Evolutionary conservation across 805 yeast genomes (phyloP).

Genomic region (Sungouiozyma ichnusensis): DNA sequence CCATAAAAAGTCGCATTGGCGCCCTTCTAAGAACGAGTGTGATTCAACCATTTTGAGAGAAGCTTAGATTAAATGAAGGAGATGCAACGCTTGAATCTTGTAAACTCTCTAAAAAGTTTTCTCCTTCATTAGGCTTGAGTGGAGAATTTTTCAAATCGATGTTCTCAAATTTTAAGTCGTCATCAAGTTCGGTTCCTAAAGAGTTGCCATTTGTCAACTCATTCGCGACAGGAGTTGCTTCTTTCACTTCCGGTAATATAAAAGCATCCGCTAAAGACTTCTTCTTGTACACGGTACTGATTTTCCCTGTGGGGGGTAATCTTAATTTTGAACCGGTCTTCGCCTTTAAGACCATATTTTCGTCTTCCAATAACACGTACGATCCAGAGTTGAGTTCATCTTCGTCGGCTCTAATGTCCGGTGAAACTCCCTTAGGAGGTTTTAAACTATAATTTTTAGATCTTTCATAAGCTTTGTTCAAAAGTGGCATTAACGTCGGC

Average conservation of each 20-base stretch:
- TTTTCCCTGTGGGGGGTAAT: slow-evolving; percentile 85
- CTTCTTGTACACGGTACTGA: slow-evolving; percentile 61
- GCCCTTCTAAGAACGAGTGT: too few relatives aligned
- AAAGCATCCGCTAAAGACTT: slow-evolving; percentile 44
- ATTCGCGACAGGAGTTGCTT: not conserved
- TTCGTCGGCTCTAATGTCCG: slow-evolving; percentile 25
- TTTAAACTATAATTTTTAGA: slow-evolving; percentile 36
- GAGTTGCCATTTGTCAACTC: not conserved
- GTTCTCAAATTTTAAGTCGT: not conserved
- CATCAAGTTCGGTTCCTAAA: not conserved
- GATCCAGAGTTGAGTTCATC: slow-evolving; percentile 23
- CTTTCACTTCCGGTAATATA: slow-evolving; percentile 34
- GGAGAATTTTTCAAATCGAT: not conserved
- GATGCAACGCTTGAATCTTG: slow-evolving; percentile 4
- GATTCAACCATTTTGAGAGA: not conserved
- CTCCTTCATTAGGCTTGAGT: slow-evolving; percentile 1
- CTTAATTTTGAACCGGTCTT: slow-evolving; percentile 59
- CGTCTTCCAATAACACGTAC: slow-evolving; percentile 68
- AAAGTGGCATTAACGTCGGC: slow-evolving; percentile 46
- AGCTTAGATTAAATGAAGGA: slow-evolving; percentile 9
- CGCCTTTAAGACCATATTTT: slow-evolving; percentile 70
- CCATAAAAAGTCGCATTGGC: too few relatives aligned
- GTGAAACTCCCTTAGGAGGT: slow-evolving; percentile 29
- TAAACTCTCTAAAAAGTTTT: slow-evolving; percentile 2
- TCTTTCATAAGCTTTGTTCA: slow-evolving; percentile 32